These are phyloP conservation scores for Silybum marianum DNA, from an alignment of 129 eudicot genomes.

Conservation along the genomic window DNA sequence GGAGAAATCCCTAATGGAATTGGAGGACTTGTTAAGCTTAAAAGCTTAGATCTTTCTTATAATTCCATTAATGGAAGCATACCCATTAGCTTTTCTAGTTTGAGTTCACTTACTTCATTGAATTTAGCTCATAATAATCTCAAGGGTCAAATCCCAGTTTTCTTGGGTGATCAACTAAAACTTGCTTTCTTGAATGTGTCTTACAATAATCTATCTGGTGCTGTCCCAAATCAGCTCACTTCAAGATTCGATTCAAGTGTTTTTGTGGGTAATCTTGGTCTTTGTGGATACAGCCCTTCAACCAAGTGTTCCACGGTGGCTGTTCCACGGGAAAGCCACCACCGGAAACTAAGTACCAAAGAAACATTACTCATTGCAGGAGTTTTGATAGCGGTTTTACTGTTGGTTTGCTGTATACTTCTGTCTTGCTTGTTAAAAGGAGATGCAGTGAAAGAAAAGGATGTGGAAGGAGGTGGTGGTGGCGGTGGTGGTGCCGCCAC, in stretches of 20 bases:
- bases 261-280: slow-evolving; percentile 66
- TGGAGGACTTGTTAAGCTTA: slow-evolving; percentile 54
- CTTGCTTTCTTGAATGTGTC: slow-evolving; percentile 73
- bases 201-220: slow-evolving; percentile 77
- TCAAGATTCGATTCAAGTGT: slow-evolving; percentile 63
- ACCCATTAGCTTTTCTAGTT: slow-evolving; percentile 50
- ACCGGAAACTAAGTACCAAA: slow-evolving; percentile 39
- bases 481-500: slow-evolving; percentile 32
- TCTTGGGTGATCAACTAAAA: slow-evolving; percentile 55
- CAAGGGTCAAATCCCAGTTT: slow-evolving; percentile 62
- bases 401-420: slow-evolving; percentile 57
- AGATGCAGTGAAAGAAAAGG: slow-evolving; percentile 39
- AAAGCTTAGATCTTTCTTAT: slow-evolving; percentile 57
- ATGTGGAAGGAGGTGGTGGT: slow-evolving; percentile 31
- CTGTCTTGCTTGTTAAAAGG: slow-evolving; percentile 53
- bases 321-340: slow-evolving; percentile 34
- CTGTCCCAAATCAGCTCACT: slow-evolving; percentile 54
- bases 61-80: slow-evolving; percentile 66
- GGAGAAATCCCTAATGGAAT: slow-evolving; percentile 52
- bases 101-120: slow-evolving; percentile 44
- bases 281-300: slow-evolving; percentile 70
- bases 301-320: slow-evolving; percentile 51
- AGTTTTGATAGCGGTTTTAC: slow-evolving; percentile 49
- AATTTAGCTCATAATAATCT: slow-evolving; percentile 58
- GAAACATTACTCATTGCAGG: slow-evolving; percentile 71